Evolutionary conservation across 139 green algal species (phyloP).

Genomic region (Volvox africanus): DNA sequence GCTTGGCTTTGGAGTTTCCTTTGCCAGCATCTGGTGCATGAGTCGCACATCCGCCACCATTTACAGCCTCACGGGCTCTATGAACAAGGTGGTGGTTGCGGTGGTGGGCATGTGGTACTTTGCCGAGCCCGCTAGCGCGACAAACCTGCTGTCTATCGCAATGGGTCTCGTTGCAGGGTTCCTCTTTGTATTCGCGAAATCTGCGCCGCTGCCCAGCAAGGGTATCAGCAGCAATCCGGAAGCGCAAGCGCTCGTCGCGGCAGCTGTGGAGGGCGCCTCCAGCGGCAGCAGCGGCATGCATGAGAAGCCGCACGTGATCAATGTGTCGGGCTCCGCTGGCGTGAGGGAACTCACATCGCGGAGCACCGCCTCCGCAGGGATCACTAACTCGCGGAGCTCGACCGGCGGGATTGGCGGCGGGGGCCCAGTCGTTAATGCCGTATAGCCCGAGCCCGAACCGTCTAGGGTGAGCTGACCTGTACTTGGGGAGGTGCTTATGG

Average conservation of each 20-base stretch:
- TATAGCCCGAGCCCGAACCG: neutral
- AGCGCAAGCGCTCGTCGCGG: neutral
- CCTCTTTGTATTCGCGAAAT: slow-evolving; percentile 65
- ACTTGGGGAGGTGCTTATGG: no score
- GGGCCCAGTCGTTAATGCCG: neutral
- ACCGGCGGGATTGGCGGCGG: neutral
- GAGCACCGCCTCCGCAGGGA: neutral
- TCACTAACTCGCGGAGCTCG: neutral
- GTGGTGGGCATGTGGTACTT: slow-evolving; percentile 57
- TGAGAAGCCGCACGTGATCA: neutral
- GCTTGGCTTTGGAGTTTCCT: slow-evolving; percentile 61
- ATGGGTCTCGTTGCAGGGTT: slow-evolving; percentile 56
- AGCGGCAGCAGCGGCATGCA: neutral
- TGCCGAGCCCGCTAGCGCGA: slow-evolving; percentile 30
- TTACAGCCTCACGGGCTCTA: slow-evolving; percentile 57
- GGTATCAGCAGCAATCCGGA: neutral
- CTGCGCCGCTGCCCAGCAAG: neutral
- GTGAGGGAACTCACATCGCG: slow-evolving; percentile 12
- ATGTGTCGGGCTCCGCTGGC: neutral
- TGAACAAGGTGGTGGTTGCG: slow-evolving; percentile 64
- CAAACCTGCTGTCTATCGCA: slow-evolving; percentile 54
- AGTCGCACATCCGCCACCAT: slow-evolving; percentile 60
- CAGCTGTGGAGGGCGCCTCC: neutral
- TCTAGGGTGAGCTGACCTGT: no score
- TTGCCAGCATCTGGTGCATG: slow-evolving; percentile 69